These are phyloP conservation scores for Fraxinus xanthoxyloides DNA, from an alignment of 305 asterid genomes.

Conservation along the genomic window DNA sequence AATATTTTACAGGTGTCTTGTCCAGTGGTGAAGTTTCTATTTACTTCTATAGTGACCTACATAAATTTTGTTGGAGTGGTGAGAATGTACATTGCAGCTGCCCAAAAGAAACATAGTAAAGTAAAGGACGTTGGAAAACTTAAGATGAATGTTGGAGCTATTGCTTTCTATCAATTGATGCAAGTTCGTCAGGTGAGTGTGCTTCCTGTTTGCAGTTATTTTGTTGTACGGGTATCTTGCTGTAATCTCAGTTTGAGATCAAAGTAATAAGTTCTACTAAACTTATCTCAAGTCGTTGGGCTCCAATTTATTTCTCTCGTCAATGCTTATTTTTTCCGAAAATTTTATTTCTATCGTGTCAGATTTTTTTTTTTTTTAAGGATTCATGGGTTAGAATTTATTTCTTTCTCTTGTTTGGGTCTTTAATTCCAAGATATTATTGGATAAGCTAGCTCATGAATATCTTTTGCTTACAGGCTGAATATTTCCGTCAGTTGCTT, in stretches of 20 bases:
- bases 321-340: background rate
- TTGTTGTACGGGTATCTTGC: background rate
- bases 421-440: background rate
- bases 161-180: constrained; percentile 81
- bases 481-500: constrained; percentile 93
- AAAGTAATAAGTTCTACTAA: background rate
- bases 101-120: constrained; percentile 39
- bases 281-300: background rate
- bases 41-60: background rate
- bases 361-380: background rate
- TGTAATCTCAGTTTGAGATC: background rate
- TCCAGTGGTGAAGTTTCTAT: constrained; percentile 5
- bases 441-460: constrained; percentile 11
- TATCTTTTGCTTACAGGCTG: constrained; percentile 60
- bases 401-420: background rate
- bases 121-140: constrained; percentile 36
- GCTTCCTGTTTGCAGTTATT: background rate
- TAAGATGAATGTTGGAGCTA: constrained; percentile 73
- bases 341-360: background rate
- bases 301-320: background rate
- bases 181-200: constrained; percentile 77
- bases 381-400: background rate
- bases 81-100: constrained; percentile 66
- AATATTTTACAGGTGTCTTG: constrained; percentile 31
- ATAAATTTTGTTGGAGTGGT: constrained; percentile 32